A percentile compares a stretch with the other conserved stretches of the same genome.
Conservation (phyloP, 2,329 filamentous ascomycete genomes). For the Hypoxylon sp. region DNA sequence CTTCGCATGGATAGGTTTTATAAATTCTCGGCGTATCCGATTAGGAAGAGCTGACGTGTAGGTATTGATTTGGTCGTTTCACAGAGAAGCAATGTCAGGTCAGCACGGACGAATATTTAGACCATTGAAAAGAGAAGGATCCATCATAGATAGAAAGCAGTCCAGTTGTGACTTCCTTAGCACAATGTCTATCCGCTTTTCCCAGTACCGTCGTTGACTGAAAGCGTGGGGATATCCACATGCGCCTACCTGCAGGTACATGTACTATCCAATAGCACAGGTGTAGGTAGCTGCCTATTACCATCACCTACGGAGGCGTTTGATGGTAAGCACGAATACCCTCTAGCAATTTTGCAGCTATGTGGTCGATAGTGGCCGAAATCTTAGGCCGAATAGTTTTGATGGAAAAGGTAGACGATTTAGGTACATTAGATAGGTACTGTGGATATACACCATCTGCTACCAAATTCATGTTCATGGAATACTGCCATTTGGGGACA, state of each 20-base stretch:
- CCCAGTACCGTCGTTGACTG: not conserved
- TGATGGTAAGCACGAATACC: not conserved
- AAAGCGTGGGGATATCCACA: not conserved
- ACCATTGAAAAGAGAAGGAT: not conserved
- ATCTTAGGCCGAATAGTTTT: not conserved
- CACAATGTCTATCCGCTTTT: not conserved
- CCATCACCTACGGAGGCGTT: too few species aligned
- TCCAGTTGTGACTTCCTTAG: slow-evolving; percentile 4
- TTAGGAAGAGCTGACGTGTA: not conserved
- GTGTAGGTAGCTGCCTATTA: too few species aligned
- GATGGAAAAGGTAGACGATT: too few species aligned
- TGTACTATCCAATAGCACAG: too few species aligned
- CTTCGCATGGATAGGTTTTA: not conserved
- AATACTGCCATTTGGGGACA: not conserved
- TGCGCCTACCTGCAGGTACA: not conserved
- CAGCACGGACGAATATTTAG: not conserved
- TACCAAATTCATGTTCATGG: not conserved
- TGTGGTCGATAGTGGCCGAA: not conserved
- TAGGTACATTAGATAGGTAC: too few species aligned
- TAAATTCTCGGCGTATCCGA: not conserved
- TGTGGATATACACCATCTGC: not conserved
- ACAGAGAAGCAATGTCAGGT: not conserved
- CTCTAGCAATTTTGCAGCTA: not conserved
- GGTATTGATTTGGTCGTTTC: not conserved
- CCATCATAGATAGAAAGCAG: not conserved